phyloP scores from a whole-genome alignment of 2,329 filamentous ascomycete genomes.

The Pestalotiopsis sp. region DNA sequence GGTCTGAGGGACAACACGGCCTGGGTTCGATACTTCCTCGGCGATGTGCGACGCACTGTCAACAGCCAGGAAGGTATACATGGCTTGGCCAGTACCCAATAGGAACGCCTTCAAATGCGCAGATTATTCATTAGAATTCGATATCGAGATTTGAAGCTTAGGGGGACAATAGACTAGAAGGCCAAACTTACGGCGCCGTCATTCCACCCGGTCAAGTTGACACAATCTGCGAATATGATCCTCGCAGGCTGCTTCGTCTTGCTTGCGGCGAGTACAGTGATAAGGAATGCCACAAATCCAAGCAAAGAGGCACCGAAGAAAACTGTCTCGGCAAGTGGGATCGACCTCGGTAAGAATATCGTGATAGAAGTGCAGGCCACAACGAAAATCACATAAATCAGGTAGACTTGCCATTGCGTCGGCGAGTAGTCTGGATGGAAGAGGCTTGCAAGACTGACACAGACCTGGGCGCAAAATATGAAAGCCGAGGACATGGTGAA shows the following conservation, averaged over 20 bases:
- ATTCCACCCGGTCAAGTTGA: not conserved
- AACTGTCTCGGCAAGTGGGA: not conserved
- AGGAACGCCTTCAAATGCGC: not conserved
- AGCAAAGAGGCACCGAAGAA: not conserved
- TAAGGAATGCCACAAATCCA: not conserved
- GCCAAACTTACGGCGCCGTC: not conserved
- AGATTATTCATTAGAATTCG: not conserved
- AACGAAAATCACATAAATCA: not conserved
- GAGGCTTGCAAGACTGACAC: not conserved
- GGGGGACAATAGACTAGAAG: not conserved
- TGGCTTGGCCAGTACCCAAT: not conserved
- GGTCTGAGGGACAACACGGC: not conserved
- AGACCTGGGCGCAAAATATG: not conserved
- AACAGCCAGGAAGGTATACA: not conserved
- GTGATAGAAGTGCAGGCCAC: not conserved
- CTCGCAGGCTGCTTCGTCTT: not conserved
- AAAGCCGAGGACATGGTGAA: not conserved
- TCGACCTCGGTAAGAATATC: not conserved
- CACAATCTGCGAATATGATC: not conserved
- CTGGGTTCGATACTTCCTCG: not conserved
- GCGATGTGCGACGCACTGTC: not conserved
- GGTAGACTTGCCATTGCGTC: not conserved
- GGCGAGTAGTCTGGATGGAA: not conserved
- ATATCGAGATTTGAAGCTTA: fast-evolving
- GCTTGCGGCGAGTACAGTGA: not conserved